Percentiles rank a stretch among this genome's conserved stretches.
Conservation (phyloP, 805 yeast species). For the Teunomyces pallodes region DNA sequence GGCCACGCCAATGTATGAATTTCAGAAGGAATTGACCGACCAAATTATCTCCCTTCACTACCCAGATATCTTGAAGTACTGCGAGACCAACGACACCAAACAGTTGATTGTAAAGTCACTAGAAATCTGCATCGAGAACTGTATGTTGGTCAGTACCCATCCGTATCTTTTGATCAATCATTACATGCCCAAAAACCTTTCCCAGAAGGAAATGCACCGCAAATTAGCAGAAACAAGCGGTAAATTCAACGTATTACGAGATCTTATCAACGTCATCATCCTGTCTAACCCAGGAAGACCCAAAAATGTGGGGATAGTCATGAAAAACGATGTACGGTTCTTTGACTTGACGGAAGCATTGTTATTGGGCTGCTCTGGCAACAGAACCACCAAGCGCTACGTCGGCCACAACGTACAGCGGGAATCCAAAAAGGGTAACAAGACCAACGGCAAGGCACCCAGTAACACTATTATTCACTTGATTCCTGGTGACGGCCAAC, state of each 20-base stretch:
- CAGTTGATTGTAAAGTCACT: constrained; percentile 70
- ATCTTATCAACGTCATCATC: constrained; percentile 56
- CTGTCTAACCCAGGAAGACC: constrained; percentile 16
- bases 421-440: constrained; percentile 32
- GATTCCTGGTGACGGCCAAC: constrained; percentile 12
- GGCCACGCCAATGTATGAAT: constrained; percentile 80
- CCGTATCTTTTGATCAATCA: constrained; percentile 85
- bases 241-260: constrained; percentile 70
- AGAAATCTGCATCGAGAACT: constrained; percentile 69
- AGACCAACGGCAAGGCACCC: constrained; percentile 1
- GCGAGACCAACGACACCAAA: constrained; percentile 55
- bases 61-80: constrained; percentile 83
- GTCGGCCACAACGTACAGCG: constrained; percentile 59
- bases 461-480: constrained; percentile 12
- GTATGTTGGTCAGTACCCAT: constrained; percentile 80
- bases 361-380: constrained; percentile 53
- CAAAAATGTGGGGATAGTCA: constrained; percentile 65
- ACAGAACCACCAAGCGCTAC: constrained; percentile 52
- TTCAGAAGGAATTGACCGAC: constrained; percentile 85
- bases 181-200: constrained; percentile 76
- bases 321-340: constrained; percentile 60
- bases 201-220: constrained; percentile 66
- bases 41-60: constrained; percentile 90
- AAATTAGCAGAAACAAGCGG: constrained; percentile 79
- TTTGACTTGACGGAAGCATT: constrained; percentile 75